These are phyloP conservation scores for Fusarium globosum DNA, from an alignment of 2,329 filamentous ascomycete genomes.

Conservation along the genomic window DNA sequence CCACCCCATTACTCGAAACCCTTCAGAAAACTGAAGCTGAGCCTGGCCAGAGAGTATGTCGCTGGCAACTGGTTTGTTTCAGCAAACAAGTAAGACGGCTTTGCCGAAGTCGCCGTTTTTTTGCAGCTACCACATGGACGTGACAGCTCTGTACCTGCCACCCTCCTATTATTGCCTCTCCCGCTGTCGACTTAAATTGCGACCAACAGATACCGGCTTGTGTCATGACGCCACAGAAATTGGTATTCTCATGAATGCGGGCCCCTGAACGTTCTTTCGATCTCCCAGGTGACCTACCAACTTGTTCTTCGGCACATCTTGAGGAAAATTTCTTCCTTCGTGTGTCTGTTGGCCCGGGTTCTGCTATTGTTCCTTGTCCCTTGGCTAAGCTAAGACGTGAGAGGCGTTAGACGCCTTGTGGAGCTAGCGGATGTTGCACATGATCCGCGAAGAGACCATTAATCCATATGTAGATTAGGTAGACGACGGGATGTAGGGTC, in stretches of 20 bases:
- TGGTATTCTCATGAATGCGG: constrained; percentile 11
- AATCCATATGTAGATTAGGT: constrained; percentile 43
- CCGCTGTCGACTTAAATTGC: constrained; percentile 18
- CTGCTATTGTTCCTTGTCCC: constrained; percentile 28
- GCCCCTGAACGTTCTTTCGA: constrained; percentile 14
- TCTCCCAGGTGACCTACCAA: constrained; percentile 15
- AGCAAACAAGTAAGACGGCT: constrained; percentile 3
- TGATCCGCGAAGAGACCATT: constrained; percentile 45
- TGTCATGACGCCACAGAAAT: constrained; percentile 39
- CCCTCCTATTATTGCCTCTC: constrained; percentile 19
- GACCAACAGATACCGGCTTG: constrained; percentile 29
- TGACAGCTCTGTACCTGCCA: constrained; percentile 18
- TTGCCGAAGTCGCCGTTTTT: constrained; percentile 17
- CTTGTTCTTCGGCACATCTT: constrained; percentile 37
- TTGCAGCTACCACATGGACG: constrained; percentile 29
- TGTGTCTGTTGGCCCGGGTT: constrained; percentile 39
- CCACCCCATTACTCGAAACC: constrained; percentile 7
- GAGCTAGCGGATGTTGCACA: constrained; percentile 48
- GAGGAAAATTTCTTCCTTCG: constrained; percentile 23
- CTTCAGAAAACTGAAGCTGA: background rate
- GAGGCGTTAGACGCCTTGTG: constrained; percentile 48
- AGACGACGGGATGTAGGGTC: constrained; percentile 32
- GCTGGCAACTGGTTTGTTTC: constrained; percentile 5
- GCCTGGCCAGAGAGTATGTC: background rate
- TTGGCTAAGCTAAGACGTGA: constrained; percentile 37